Evolutionary conservation across 164 flowering plant genomes (phyloP).

Genomic region (Euptelea pleiosperma): DNA sequence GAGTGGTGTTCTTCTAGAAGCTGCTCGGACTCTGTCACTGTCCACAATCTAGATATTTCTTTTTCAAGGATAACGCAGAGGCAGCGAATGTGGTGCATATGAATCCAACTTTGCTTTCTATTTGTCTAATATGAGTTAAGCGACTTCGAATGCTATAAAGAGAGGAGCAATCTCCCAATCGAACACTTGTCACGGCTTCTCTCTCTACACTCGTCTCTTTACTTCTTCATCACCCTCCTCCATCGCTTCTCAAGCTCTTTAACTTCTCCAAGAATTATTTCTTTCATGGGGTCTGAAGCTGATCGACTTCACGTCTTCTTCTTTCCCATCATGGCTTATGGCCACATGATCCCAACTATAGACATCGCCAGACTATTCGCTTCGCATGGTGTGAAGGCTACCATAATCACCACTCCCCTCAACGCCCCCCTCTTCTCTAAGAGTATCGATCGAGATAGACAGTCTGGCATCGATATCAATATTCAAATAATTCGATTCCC

Average conservation of each 20-base stretch:
- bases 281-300: slow-evolving; percentile 9
- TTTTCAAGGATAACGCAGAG: too few relatives aligned
- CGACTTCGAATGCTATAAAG: too few relatives aligned
- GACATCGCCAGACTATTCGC: slow-evolving; percentile 55
- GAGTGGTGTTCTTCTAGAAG: too few relatives aligned
- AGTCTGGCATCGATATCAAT: slow-evolving; percentile 17
- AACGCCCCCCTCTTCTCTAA: slow-evolving; percentile 22
- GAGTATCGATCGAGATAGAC: slow-evolving; percentile 11
- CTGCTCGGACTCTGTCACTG: too few relatives aligned
- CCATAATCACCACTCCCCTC: slow-evolving; percentile 46
- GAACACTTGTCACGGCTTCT: too few relatives aligned
- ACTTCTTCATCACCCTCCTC: too few relatives aligned
- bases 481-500: slow-evolving; percentile 31
- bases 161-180: too few relatives aligned
- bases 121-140: too few relatives aligned
- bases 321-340: slow-evolving; percentile 46
- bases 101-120: too few relatives aligned
- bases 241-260: neutral
- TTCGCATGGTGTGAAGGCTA: slow-evolving; percentile 34
- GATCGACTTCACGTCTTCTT: slow-evolving; percentile 27
- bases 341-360: slow-evolving; percentile 47
- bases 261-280: neutral
- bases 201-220: too few relatives aligned
- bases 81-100: too few relatives aligned
- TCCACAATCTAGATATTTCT: too few relatives aligned